Evolutionary conservation across 306 rosid genomes (phyloP), one percentile per base, ranked within the genome.

Genomic region (Vigna trinervia): DNA sequence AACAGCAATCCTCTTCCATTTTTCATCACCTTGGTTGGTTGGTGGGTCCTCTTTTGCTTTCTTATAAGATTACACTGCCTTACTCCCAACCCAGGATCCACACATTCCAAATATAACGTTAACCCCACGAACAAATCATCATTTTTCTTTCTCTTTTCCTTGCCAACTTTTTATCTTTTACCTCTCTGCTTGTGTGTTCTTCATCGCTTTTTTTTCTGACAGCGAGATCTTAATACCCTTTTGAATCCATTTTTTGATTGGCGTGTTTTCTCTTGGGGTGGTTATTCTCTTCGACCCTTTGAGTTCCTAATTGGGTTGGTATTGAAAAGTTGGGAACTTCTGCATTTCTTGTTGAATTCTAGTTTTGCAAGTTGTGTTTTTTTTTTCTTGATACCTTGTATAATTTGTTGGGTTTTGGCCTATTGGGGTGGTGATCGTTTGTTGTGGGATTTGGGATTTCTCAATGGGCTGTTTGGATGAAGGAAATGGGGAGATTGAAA

Each of bases 401-500:
- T 62, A 7, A 3, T 19, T 64, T 19, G 32, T 59, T 69, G 52
- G 32, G 59, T 63, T 12, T 48, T n/a, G 17, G 36, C 34, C 36
- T 10, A 12, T 28, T 59, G 39, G 56, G 17, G 22, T 59, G 58
- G 12, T 51, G 52, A 48, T 64, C 20, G 12, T 47, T 47, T 26
- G 32, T 45, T 69, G 71, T 47, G 69, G 75, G 14, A 45, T 83
- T 75, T 36, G 64, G 4, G 81, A 80, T 81, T 63, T 39, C 57
- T 78, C 87, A 79, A 94, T 94, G 96, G 96, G 93, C 61, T 91
- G 93, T 84, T 94, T 87, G 74, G 92, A 87, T 48, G 96, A 84
- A 73, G 94, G 83, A 17, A 86, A 75, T 80, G 85, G 78, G 57
- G 96, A 89, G 58, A 80, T 92, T 79, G 96, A 82, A 76, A 88